Evolutionary conservation across 371 early-diverging fungal genomes (phyloP), one percentile per base, ranked within the genome.

Genomic region (Basidiobolus meristosporus): DNA sequence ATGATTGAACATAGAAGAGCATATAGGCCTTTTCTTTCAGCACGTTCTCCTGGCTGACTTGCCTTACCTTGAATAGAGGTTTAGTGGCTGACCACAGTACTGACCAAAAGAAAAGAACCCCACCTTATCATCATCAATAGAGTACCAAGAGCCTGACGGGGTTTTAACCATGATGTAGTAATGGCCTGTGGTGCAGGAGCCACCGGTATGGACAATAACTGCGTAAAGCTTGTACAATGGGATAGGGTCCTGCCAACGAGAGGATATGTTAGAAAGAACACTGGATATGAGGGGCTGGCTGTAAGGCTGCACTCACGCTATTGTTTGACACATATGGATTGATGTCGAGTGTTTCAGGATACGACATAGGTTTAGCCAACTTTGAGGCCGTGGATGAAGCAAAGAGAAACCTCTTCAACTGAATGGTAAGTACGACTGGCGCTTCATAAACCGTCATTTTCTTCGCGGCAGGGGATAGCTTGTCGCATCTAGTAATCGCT

Each of bases 61-160:
- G 48, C n/a, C n/a, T n/a, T n/a, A n/a, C n/a, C n/a, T n/a, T n/a
- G n/a, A n/a, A n/a, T n/a, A n/a, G n/a, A n/a, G n/a, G n/a, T n/a
- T n/a, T n/a, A n/a, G n/a, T n/a, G n/a, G n/a, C n/a, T n/a, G n/a
- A n/a, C n/a, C n/a, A n/a, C n/a, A n/a, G n/a, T n/a, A n/a, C n/a
- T n/a, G n/a, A n/a, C n/a, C n/a, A n/a, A n/a, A n/a, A n/a, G n/a
- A n/a, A n/a, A n/a, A n/a, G n/a, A n/a, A n/a, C n/a, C n/a, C n/a
- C n/a, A n/a, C n/a, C n/a, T n/a, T n/a, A n/a, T 69, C 66, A 54
- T 90, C 91, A 53, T 90, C 73, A 74, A 83, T 81, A 14, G 56
- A 52, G 42, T 77, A 78, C 84, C 83, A 84, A 9, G 63, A 47
- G 7, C 81, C 83, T 33, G 70, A 61, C 0, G 83, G 59, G 3